Base-by-base conservation (phyloP, 768 basidiomycete genomes). In the Leccinum fibrillosum region DNA sequence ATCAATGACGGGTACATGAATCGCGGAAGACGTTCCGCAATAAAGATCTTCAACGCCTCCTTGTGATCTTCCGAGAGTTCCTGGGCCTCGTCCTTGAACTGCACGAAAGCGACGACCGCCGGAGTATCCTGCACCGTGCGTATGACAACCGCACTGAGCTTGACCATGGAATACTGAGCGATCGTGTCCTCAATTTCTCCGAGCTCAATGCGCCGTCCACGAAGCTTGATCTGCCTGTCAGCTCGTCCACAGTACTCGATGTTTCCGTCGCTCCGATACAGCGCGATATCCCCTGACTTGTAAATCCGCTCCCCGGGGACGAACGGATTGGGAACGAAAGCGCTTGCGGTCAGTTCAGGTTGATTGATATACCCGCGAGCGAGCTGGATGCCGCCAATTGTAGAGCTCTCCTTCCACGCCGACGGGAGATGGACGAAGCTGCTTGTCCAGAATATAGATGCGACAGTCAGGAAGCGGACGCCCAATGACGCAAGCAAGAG, bases 161-260 rank as follows among this genome's bases (percentile, higher is more conserved):
- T 60, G 8, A 68, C 63, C n/a, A 45, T 34, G 2, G 62, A 34
- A 44, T 61, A 66, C 48, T 70, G 72, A 51, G 60, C 60, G 13
- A 71, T 70, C 1, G 70, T 69, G 44, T 66, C 64, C 61, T 74
- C 72, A 15, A 74, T 65, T 57, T 74, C 72, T 13, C 70, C 68
- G 12, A 70, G 67, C 45, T 74, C 72, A n/a, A 74, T 67, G 25
- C 73, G 70, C 25, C 66, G 68, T 26, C 73, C 72, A 7, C 70
- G 68, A 56, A 74, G 63, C 58, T 74, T 74, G 55, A 74, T 66
- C 45, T 74, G 72, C 37, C 72, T 64, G 64, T 74, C 73, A 15
- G 63, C 62, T 26, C 73, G 71, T 39, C 72, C 73, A 44, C 68
- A 66, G 54, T 70, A 73, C 39, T 68, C 67, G 32, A 74, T 58